Evolutionary conservation across 129 eudicot genomes (phyloP).

Genomic region (Tagetes erecta): DNA sequence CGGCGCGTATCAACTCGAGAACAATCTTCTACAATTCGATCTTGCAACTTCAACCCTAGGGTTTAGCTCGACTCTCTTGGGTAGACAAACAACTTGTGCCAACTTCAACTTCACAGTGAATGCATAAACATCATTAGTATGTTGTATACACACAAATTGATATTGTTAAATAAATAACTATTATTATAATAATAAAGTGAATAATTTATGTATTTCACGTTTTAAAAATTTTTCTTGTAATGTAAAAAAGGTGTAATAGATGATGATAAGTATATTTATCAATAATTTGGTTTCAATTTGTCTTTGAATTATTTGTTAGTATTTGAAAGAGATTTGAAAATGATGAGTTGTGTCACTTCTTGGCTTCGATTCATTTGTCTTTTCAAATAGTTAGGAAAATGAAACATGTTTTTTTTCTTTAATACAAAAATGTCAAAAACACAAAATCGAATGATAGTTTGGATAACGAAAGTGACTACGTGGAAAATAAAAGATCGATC

Average conservation of each 20-base stretch:
- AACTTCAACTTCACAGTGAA: conserved; percentile 57
- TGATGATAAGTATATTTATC: no score
- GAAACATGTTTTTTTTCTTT: no score
- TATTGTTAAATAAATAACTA: neutral
- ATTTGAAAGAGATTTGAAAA: neutral
- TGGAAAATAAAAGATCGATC: no score
- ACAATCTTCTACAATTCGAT: conserved; percentile 71
- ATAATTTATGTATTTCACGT: neutral
- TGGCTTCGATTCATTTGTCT: no score
- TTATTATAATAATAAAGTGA: neutral
- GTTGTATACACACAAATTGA: neutral
- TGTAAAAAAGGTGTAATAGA: neutral
- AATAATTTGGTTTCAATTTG: neutral
- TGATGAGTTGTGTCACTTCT: neutral
- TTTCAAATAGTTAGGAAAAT: no score
- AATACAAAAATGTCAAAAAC: no score
- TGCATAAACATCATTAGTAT: conserved; percentile 2
- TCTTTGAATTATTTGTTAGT: neutral
- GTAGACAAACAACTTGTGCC: conserved; percentile 53
- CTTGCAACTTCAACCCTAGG: conserved; percentile 56
- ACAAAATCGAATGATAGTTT: no score
- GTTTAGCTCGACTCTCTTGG: conserved; percentile 51
- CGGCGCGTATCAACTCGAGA: conserved; percentile 66
- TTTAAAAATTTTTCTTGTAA: neutral
- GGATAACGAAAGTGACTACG: no score